phyloP scores from a whole-genome alignment of 176 grass and related monocot species.

The Oryza meyeriana region DNA sequence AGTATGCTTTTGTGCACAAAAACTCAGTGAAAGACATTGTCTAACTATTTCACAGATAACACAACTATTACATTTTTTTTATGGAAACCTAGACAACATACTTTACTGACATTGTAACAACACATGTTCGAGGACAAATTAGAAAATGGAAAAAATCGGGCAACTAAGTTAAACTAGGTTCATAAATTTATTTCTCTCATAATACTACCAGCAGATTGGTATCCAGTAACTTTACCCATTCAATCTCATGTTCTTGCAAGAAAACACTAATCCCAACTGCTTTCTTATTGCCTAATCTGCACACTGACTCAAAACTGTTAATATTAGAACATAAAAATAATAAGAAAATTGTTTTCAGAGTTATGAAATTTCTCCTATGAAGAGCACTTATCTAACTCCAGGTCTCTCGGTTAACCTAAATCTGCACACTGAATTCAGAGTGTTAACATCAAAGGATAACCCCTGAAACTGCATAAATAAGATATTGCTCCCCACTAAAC shows the following conservation, averaged over 20 bases:
- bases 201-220: conserved; percentile 7
- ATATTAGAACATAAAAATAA: conserved; percentile 11
- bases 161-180: not conserved
- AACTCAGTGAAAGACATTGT: not conserved
- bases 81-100: not conserved
- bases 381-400: not conserved
- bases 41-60: not conserved
- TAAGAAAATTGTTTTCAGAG: conserved; percentile 3
- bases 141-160: not conserved
- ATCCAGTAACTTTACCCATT: conserved; percentile 27
- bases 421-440: not conserved
- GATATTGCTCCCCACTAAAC: conserved; percentile 10
- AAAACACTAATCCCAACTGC: conserved; percentile 17
- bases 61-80: not conserved
- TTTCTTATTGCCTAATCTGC: conserved; percentile 38
- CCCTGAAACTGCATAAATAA: conserved; percentile 35
- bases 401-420: conserved; percentile 24
- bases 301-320: conserved; percentile 44
- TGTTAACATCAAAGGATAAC: conserved; percentile 9
- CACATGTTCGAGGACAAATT: not conserved
- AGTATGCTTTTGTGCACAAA: not conserved
- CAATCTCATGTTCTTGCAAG: conserved; percentile 7
- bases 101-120: conserved; percentile 5
- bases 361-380: not conserved
- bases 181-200: not conserved